Evolutionary conservation across 164 flowering plant genomes (phyloP).

Genomic region (Santalum album): DNA sequence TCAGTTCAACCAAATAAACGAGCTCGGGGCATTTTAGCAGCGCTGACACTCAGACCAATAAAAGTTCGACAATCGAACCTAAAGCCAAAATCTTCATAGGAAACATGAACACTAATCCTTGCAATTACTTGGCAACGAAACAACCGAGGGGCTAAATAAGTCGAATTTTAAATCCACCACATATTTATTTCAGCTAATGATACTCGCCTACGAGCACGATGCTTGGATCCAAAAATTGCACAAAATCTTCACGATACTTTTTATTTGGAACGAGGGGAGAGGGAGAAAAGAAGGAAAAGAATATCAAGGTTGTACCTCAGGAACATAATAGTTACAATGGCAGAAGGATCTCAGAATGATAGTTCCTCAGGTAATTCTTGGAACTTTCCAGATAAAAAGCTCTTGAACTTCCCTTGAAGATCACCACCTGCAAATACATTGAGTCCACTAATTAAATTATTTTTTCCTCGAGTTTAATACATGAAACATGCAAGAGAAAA

Average conservation of each 20-base stretch:
- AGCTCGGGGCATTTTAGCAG: no score
- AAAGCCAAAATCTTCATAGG: no score
- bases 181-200: background rate
- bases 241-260: background rate
- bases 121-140: no score
- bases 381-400: conserved; percentile 31
- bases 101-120: no score
- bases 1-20: no score
- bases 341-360: conserved; percentile 23
- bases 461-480: background rate
- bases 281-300: background rate
- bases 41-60: no score
- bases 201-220: background rate
- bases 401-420: conserved; percentile 26
- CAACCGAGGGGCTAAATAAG: background rate
- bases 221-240: background rate
- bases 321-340: background rate
- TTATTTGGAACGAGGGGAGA: background rate
- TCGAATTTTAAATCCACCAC: background rate
- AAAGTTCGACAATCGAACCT: no score
- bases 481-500: background rate
- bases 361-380: conserved; percentile 39
- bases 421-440: conserved; percentile 21
- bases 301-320: background rate
- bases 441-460: background rate